These are phyloP conservation scores for Auriscalpium orientale DNA, from an alignment of 768 basidiomycete genomes.

Conservation along the genomic window DNA sequence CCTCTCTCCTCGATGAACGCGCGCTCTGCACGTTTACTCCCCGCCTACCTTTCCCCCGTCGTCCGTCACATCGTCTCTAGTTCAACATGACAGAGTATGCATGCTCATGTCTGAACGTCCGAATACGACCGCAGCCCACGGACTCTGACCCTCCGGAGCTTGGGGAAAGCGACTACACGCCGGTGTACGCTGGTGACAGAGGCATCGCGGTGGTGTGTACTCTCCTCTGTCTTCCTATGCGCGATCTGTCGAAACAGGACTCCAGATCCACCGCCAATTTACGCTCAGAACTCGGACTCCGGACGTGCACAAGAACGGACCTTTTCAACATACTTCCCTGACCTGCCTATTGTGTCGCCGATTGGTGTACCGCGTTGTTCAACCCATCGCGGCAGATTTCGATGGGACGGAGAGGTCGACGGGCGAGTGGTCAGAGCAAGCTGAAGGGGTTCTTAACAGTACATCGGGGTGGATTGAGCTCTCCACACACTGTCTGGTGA, in stretches of 20 bases:
- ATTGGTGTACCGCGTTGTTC: constrained; percentile 61
- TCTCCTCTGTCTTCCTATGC: background rate
- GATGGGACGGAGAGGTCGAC: constrained; percentile 39
- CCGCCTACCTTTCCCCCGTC: background rate
- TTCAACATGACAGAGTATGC: constrained; percentile 31
- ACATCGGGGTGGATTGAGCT: constrained; percentile 69
- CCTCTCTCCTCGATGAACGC: no score
- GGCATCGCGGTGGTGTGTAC: constrained; percentile 58
- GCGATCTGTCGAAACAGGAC: background rate
- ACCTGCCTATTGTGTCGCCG: constrained; percentile 64
- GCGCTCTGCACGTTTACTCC: no score
- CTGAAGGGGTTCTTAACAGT: constrained; percentile 52
- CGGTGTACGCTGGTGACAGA: constrained; percentile 57
- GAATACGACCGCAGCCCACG: constrained; percentile 35
- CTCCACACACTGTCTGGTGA: constrained; percentile 56
- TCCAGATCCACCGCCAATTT: constrained; percentile 60
- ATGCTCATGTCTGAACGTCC: constrained; percentile 69
- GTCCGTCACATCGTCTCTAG: constrained; percentile 9
- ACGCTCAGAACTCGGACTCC: constrained; percentile 53
- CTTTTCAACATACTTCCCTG: constrained; percentile 41
- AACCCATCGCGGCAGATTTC: constrained; percentile 51
- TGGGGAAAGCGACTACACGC: constrained; percentile 36
- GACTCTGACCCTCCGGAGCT: constrained; percentile 7
- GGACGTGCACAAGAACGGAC: constrained; percentile 9
- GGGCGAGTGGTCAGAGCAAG: constrained; percentile 67